Conservation (phyloP, 352 stramenopile genomes). For the Globisporangium nodosum region DNA sequence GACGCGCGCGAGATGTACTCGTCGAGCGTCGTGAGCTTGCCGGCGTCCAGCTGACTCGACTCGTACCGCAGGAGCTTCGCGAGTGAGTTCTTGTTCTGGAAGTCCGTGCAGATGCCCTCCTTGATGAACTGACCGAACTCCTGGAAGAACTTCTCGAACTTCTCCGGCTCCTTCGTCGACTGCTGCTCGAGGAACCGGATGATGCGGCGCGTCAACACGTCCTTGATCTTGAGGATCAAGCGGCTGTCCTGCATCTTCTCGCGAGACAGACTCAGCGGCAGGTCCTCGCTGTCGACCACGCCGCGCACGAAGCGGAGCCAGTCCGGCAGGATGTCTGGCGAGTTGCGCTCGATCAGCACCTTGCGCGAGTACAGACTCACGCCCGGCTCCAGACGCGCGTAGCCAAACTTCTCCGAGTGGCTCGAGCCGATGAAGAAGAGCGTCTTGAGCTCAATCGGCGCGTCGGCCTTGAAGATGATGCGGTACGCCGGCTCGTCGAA, state of each 20-base stretch:
- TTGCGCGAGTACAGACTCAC: slow-evolving; percentile 98
- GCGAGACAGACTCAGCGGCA: slow-evolving; percentile 97
- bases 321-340: slow-evolving; percentile 95
- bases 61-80: slow-evolving; percentile 99
- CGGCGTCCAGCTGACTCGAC: slow-evolving; percentile 89
- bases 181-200: slow-evolving; percentile 85
- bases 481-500: slow-evolving; percentile 93
- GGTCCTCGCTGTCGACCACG: slow-evolving; percentile 96
- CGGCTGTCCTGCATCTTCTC: slow-evolving; percentile 99
- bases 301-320: slow-evolving; percentile 93
- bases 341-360: slow-evolving; percentile 98
- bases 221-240: slow-evolving; percentile 95
- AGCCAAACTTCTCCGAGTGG: slow-evolving; percentile 97
- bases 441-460: slow-evolving; percentile 97
- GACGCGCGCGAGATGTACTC: slow-evolving; percentile 97
- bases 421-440: slow-evolving; percentile 97
- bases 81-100: slow-evolving; percentile 86
- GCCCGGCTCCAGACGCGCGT: slow-evolving; percentile 92
- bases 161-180: slow-evolving; percentile 92
- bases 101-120: slow-evolving; percentile 96
- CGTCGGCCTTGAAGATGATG: slow-evolving; percentile 98
- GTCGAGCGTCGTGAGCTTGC: slow-evolving; percentile 95
- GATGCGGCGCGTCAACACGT: slow-evolving; percentile 93
- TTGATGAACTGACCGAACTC: slow-evolving; percentile 99
- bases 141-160: slow-evolving; percentile 97